phyloP scores from a whole-genome alignment of 2,329 filamentous ascomycete species.

The Mollisia scopiformis region DNA sequence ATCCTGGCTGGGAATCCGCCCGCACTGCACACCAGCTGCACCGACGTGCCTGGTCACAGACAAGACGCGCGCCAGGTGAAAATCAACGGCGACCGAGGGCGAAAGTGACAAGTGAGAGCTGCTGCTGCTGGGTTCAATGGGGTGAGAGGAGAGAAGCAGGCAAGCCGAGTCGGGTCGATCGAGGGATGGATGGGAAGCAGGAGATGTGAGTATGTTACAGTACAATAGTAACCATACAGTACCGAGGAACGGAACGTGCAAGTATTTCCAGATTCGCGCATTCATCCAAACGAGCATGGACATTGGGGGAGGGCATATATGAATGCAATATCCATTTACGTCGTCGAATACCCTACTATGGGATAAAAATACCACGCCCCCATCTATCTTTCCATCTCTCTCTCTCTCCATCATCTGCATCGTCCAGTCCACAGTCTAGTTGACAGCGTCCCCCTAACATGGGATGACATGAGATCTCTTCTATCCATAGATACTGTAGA shows the following conservation, averaged over 20 bases:
- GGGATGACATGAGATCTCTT: neutral
- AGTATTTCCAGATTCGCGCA: neutral
- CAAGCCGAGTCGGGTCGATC: neutral
- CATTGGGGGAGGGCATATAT: neutral
- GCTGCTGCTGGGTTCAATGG: too few species aligned
- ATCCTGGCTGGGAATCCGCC: neutral
- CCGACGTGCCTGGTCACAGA: too few species aligned
- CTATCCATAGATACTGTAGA: neutral
- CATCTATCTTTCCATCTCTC: too few species aligned
- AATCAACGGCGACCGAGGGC: neutral
- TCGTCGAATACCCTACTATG: neutral
- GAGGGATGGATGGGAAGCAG: too few species aligned
- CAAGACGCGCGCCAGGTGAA: neutral
- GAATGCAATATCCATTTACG: too few species aligned
- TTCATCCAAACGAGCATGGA: neutral
- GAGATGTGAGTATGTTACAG: too few species aligned
- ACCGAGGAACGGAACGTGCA: neutral
- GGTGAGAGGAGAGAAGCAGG: neutral
- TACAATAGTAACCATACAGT: too few species aligned
- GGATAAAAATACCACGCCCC: neutral
- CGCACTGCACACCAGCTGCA: neutral
- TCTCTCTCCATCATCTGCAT: too few species aligned
- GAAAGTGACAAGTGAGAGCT: too few species aligned
- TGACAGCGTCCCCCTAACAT: neutral
- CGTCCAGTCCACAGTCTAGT: too few species aligned